Conservation (phyloP, 257 asterid species). For the Knoxia roxburghii region DNA sequence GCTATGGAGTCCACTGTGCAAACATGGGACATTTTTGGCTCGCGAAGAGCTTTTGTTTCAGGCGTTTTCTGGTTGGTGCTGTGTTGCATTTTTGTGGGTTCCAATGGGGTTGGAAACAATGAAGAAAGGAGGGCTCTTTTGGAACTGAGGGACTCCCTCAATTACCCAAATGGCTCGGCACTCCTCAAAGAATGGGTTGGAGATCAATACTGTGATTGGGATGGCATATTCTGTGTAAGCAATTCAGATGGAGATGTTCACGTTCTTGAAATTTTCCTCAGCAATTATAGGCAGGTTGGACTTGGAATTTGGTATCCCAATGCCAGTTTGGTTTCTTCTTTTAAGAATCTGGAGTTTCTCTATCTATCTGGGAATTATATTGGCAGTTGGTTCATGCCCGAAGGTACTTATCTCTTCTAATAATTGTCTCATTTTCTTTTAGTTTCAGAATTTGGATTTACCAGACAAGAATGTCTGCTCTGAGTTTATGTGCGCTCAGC, state of each 20-base stretch:
- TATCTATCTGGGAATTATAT: neutral
- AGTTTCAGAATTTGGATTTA: neutral
- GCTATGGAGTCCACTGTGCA: constrained; percentile 5
- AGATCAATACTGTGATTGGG: constrained; percentile 19
- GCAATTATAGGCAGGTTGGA: neutral
- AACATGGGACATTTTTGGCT: neutral
- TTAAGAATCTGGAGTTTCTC: constrained; percentile 8
- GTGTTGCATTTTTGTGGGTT: neutral
- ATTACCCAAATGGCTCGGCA: constrained; percentile 15
- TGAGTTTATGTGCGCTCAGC: constrained; percentile 8
- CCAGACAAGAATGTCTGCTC: neutral
- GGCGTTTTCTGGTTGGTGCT: neutral
- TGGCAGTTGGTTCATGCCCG: constrained; percentile 10
- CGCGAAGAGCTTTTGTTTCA: no score
- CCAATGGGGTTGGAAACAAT: neutral
- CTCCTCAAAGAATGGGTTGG: constrained; percentile 16
- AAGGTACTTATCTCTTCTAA: constrained; percentile 1
- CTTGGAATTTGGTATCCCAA: neutral
- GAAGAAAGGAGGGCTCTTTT: constrained; percentile 12
- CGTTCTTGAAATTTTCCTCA: neutral
- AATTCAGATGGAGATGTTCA: neutral
- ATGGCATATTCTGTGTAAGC: constrained; percentile 6
- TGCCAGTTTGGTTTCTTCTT: constrained; percentile 5
- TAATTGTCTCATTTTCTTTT: neutral
- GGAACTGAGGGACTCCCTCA: constrained; percentile 10